phyloP scores from a whole-genome alignment of 495 filamentous ascomycete species.

The Penicillium bovifimosum region DNA sequence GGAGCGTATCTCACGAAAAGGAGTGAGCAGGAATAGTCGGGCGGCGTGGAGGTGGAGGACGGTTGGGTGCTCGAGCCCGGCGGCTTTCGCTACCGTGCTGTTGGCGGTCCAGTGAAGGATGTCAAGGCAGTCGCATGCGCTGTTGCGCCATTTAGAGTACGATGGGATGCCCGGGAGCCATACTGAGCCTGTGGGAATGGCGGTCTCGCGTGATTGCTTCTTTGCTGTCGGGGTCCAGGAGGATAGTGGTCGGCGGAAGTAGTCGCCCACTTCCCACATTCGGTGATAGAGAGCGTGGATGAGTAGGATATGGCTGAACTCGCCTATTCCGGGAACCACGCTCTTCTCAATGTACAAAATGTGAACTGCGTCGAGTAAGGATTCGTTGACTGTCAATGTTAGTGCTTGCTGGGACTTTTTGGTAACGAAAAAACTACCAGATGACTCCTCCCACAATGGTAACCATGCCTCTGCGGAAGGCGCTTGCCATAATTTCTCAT shows the following conservation, averaged over 20 bases:
- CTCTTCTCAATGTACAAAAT: constrained; percentile 48
- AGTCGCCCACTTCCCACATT: constrained; percentile 48
- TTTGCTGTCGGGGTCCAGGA: constrained; percentile 47
- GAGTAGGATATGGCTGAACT: constrained; percentile 44
- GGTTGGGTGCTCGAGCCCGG: constrained; percentile 47
- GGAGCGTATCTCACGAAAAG: constrained; percentile 37
- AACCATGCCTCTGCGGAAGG: constrained; percentile 34
- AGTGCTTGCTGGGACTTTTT: not conserved
- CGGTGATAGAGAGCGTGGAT: constrained; percentile 48
- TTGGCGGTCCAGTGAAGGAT: constrained; percentile 53
- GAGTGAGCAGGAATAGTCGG: constrained; percentile 35
- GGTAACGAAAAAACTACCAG: constrained; percentile 16
- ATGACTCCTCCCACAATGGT: constrained; percentile 22
- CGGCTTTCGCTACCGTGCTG: constrained; percentile 37
- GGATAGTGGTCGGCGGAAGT: constrained; percentile 41
- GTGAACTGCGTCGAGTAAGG: constrained; percentile 41
- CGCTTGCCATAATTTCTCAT: constrained; percentile 45
- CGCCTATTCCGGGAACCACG: constrained; percentile 36
- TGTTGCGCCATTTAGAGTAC: constrained; percentile 52
- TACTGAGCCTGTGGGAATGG: constrained; percentile 35
- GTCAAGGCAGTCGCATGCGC: constrained; percentile 50
- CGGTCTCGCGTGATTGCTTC: constrained; percentile 35
- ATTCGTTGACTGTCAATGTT: constrained; percentile 25
- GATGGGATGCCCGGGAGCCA: constrained; percentile 48
- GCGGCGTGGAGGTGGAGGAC: constrained; percentile 49